These are phyloP conservation scores for Wickerhamiella domercqiae DNA, from an alignment of 805 yeast species.

Conservation along the genomic window DNA sequence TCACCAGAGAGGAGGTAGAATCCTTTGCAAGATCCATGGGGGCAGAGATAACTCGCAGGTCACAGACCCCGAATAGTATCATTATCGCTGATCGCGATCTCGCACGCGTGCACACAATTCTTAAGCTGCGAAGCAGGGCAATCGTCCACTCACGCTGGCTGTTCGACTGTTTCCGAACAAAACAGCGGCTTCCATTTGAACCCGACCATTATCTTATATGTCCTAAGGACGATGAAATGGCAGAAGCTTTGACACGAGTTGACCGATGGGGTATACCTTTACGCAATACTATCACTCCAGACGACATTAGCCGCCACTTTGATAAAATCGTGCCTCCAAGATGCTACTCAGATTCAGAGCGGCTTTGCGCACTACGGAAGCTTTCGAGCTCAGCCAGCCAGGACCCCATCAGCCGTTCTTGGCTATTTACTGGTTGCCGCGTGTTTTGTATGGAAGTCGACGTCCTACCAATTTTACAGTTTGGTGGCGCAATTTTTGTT, in stretches of 20 bases:
- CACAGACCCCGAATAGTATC: constrained; percentile 1
- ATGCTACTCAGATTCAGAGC: background rate
- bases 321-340: constrained; percentile 2
- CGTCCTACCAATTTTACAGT: constrained; percentile 4
- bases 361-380: background rate
- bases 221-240: constrained; percentile 19
- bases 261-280: constrained; percentile 57
- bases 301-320: constrained; percentile 17
- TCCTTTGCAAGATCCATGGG: constrained; percentile 18
- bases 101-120: constrained; percentile 9
- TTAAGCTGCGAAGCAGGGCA: constrained; percentile 29
- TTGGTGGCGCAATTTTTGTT: constrained; percentile 29
- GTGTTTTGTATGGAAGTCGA: constrained; percentile 6
- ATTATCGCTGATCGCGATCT: constrained; percentile 16
- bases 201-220: constrained; percentile 38
- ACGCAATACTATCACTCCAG: constrained; percentile 22
- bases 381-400: background rate
- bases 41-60: constrained; percentile 18
- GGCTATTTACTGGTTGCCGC: background rate
- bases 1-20: constrained; percentile 15
- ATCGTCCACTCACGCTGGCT: constrained; percentile 60
- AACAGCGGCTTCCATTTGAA: constrained; percentile 37
- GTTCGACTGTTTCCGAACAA: constrained; percentile 40
- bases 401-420: background rate
- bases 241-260: constrained; percentile 18